These are phyloP conservation scores for Coemansia sp. DNA, from an alignment of 192 early-diverging fungal species.

Conservation along the genomic window DNA sequence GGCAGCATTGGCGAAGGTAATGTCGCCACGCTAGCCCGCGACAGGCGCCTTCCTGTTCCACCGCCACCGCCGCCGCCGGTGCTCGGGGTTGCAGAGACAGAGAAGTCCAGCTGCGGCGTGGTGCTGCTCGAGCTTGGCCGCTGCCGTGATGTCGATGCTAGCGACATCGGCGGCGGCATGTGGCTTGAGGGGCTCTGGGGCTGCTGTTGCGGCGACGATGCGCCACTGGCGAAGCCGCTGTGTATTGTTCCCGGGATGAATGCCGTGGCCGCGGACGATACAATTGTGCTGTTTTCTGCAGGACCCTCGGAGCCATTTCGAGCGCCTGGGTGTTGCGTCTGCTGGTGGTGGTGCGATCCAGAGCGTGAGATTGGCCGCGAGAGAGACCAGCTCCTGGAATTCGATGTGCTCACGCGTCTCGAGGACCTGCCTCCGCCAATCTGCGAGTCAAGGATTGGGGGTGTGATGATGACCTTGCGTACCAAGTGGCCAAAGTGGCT, in stretches of 20 bases:
- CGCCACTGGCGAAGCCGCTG: slow-evolving; percentile 30
- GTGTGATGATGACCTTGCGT: slow-evolving; percentile 45
- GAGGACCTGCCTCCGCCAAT: slow-evolving; percentile 27
- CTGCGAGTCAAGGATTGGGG: slow-evolving; percentile 38
- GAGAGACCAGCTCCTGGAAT: slow-evolving; percentile 39
- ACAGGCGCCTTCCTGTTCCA: slow-evolving; percentile 28
- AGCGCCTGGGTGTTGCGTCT: slow-evolving; percentile 16
- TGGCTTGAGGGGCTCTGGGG: slow-evolving; percentile 11
- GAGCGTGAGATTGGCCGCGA: slow-evolving; percentile 44
- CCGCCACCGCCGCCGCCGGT: slow-evolving; percentile 11
- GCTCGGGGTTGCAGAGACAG: slow-evolving; percentile 26
- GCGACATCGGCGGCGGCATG: slow-evolving; percentile 34
- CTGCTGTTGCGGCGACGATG: slow-evolving; percentile 25
- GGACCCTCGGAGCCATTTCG: slow-evolving; percentile 1
- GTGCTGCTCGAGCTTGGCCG: slow-evolving; percentile 16
- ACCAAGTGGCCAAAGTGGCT: slow-evolving; percentile 46
- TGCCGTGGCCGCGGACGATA: slow-evolving; percentile 8
- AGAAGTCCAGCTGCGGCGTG: slow-evolving; percentile 19
- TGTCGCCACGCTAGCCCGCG: slow-evolving; percentile 24
- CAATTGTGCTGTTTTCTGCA: slow-evolving; percentile 3
- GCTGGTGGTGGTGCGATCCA: slow-evolving; percentile 23
- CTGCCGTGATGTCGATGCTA: slow-evolving; percentile 21
- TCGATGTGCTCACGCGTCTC: slow-evolving; percentile 44
- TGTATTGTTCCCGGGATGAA: slow-evolving; percentile 7
- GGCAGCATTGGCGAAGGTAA: slow-evolving; percentile 47